Percentiles rank a stretch among this genome's conserved stretches.
Evolutionary conservation across 1,284 basidiomycete species (phyloP).

Genomic region (Takashimella tepidaria): DNA sequence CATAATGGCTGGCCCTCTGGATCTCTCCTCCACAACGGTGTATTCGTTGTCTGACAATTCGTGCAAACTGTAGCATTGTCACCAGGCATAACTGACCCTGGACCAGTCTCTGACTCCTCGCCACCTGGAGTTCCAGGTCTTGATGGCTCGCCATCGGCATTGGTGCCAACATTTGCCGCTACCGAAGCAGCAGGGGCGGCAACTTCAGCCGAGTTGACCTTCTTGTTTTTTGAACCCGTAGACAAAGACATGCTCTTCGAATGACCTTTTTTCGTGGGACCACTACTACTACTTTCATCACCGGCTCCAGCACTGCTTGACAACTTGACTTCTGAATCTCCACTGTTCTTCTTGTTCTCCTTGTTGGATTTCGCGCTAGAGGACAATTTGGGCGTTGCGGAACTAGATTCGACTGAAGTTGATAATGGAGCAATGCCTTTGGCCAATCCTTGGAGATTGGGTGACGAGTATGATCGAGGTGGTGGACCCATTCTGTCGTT

Average conservation of each 20-base stretch:
- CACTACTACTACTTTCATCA: too few species aligned
- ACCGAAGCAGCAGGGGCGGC: constrained; percentile 2
- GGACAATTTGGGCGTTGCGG: not conserved
- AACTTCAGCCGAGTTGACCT: not conserved
- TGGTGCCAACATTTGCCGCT: not conserved
- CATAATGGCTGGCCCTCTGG: constrained; percentile 92
- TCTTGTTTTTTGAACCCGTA: constrained; percentile 1
- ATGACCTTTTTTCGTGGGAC: constrained; percentile 1
- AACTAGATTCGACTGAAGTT: not conserved
- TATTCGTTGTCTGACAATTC: constrained; percentile 93
- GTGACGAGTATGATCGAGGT: constrained; percentile 41
- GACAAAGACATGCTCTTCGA: not conserved
- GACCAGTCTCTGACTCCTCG: constrained; percentile 19
- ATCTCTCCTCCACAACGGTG: constrained; percentile 90
- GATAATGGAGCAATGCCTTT: constrained; percentile 3
- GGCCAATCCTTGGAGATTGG: constrained; percentile 40
- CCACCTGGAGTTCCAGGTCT: constrained; percentile 22
- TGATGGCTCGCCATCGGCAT: constrained; percentile 5
- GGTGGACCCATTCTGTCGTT: constrained; percentile 11
- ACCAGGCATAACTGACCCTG: constrained; percentile 39
- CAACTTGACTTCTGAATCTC: too few species aligned
- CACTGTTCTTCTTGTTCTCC: not conserved
- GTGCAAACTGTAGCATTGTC: constrained; percentile 80
- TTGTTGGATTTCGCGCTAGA: not conserved
- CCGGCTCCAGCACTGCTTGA: too few species aligned